These are phyloP conservation scores for Neonectria ditissima DNA, from an alignment of 2,329 filamentous ascomycete genomes.

Conservation along the genomic window DNA sequence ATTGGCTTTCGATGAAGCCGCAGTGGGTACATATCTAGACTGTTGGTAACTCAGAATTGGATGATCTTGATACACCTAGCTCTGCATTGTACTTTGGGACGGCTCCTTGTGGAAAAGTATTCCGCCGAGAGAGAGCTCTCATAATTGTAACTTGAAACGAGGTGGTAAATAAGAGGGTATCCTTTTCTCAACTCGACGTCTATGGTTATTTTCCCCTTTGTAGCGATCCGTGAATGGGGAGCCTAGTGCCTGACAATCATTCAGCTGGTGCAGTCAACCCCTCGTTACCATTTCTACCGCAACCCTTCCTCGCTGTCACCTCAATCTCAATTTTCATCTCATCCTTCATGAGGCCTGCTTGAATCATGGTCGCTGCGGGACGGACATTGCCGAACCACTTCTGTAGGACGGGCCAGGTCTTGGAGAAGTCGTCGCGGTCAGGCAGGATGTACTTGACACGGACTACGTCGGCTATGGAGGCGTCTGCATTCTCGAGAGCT, in stretches of 20 bases:
- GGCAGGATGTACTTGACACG: constrained; percentile 65
- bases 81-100: not conserved
- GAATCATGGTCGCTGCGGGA: constrained; percentile 66
- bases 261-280: not conserved
- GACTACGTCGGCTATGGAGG: constrained; percentile 59
- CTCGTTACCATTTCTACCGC: constrained; percentile 20
- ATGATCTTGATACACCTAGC: not conserved
- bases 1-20: too few relatives aligned
- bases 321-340: constrained; percentile 60
- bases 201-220: not conserved
- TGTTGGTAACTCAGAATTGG: not conserved
- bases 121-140: too few relatives aligned
- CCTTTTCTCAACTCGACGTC: not conserved
- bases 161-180: too few relatives aligned
- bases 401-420: constrained; percentile 62
- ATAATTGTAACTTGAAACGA: too few relatives aligned
- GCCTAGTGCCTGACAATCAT: not conserved
- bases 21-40: too few relatives aligned
- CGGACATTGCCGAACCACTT: constrained; percentile 62
- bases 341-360: constrained; percentile 63
- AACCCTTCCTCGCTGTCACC: constrained; percentile 54
- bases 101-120: not conserved
- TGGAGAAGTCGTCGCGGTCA: constrained; percentile 58
- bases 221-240: not conserved
- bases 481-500: constrained; percentile 59